Base-by-base conservation (phyloP, 169 alveolate species). In the Plasmodium malariae region DNA sequence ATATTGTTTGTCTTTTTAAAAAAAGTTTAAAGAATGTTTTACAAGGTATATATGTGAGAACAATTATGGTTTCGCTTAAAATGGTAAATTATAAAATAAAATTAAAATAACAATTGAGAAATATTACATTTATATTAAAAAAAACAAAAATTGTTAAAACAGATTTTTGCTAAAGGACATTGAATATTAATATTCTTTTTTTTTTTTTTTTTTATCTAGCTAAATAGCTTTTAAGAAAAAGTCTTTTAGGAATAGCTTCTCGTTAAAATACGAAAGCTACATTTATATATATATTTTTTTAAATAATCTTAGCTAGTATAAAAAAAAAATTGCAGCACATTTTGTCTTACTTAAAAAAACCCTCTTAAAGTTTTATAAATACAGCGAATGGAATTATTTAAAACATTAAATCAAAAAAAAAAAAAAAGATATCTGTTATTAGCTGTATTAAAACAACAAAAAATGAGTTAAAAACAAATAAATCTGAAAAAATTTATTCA, bases 141-240 rank as follows among this genome's bases (percentile, higher is more conserved):
- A 48, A 43, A 45, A 70, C 40, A 43, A 70, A 70, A 70, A 49
- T 48, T 70, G 34, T 24, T 45, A 70, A 48, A 24, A 36, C 45
- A 70, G 68, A 70, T 45, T 28, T 70, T 32, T 45, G 17, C 67
- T n/a, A 49, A 70, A 70, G 14, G 17, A 70, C 4, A 32, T 24
- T 17, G 19, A 28, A n/a, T 57, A 28, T n/a, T 70, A 45, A 32
- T 40, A 24, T 17, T 14, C n/a, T 28, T 70, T 67, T 4, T 67
- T 12, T 67, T 32, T 36, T n/a, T 14, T 17, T 28, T 70, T 70
- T 70, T 48, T 57, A 45, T 54, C 83, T 70, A 70, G 83, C 83
- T 48, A 70, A 70, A 45, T 26, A 67, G 59, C 59, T 70, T 17
- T 70, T 26, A 49, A 14, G 62, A 40, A 68, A 51, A 45, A 14